Base-by-base conservation (phyloP, 2,329 filamentous ascomycete species). In the Ascochyta lentis region DNA sequence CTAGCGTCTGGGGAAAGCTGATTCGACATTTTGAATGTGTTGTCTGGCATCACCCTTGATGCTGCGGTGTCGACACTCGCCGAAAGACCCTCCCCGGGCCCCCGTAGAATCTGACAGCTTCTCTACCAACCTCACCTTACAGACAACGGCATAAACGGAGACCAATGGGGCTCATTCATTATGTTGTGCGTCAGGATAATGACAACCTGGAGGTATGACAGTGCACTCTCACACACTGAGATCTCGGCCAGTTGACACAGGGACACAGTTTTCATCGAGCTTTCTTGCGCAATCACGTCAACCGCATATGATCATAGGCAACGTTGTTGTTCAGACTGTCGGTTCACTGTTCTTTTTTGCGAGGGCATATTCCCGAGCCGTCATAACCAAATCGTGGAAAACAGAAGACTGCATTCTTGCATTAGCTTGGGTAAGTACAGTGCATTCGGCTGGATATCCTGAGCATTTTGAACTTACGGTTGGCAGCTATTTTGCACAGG, bases 291-390 rank as follows among this genome's bases (percentile, higher is more conserved):
- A 66, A 41, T 48, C 61, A 4, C 59, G 65, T 8, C 58, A 50
- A 24, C 51, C 59, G 15, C 42, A 63, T 6, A 62, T 67, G 24
- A 49, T 67, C n/a, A 26, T 42, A 15, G 65, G 65, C 27, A 67
- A 67, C 41, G 51, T 56, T 4, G 19, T 59, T 24, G 51, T 56
- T 24, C 65, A 67, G 24, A 16, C 46, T 10, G 6, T 66, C 3
- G 63, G 65, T 22, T 61, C 56, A 8, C 29, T 66, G 2, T 49
- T 67, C 43, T 63, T 66, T 27, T 45, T 63, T 31, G 43, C 60
- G n/a, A 55, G 65, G 40, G 55, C 44, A n/a, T 67, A 63, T 40
- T 67, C 65, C 24, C 61, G 65, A 15, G 41, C 57, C 2, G 39
- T 42, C 10, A 45, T 67, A 12, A 63, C 41, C 31, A 64, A 61